Evolutionary conservation across 768 basidiomycete species (phyloP).

Genomic region (Lentinula raphanica): DNA sequence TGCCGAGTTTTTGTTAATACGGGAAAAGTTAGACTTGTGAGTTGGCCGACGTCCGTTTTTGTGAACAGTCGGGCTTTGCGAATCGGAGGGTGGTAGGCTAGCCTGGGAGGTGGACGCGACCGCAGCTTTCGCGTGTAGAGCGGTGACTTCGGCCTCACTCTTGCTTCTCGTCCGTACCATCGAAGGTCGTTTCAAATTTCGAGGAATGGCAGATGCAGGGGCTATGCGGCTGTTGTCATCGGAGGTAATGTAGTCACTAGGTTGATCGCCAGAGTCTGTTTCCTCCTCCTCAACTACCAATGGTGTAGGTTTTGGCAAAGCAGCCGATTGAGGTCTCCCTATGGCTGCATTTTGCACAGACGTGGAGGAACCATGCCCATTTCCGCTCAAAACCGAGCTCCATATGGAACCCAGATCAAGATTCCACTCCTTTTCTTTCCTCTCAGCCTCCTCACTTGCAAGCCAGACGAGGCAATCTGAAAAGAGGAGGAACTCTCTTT

Average conservation of each 20-base stretch:
- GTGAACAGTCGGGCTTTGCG: background rate
- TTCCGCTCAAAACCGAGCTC: conserved; percentile 9
- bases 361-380: conserved; percentile 9
- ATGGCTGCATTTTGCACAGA: conserved; percentile 12
- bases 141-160: conserved; percentile 53
- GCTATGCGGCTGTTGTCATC: background rate
- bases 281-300: conserved; percentile 9
- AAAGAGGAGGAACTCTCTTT: conserved; percentile 75
- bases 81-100: background rate
- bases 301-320: background rate
- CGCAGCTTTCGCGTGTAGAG: conserved; percentile 2
- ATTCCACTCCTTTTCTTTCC: conserved; percentile 13
- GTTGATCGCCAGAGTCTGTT: conserved; percentile 11
- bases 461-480: conserved; percentile 82
- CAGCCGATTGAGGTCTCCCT: background rate
- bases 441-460: conserved; percentile 40
- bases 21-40: background rate
- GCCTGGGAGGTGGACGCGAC: background rate
- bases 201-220: background rate
- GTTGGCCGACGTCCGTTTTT: background rate
- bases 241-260: background rate
- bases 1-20: background rate
- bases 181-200: conserved; percentile 17
- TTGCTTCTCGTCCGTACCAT: conserved; percentile 48
- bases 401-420: conserved; percentile 3